Conservation (phyloP, 2,329 filamentous ascomycete species). For the Colletotrichum magnum region DNA sequence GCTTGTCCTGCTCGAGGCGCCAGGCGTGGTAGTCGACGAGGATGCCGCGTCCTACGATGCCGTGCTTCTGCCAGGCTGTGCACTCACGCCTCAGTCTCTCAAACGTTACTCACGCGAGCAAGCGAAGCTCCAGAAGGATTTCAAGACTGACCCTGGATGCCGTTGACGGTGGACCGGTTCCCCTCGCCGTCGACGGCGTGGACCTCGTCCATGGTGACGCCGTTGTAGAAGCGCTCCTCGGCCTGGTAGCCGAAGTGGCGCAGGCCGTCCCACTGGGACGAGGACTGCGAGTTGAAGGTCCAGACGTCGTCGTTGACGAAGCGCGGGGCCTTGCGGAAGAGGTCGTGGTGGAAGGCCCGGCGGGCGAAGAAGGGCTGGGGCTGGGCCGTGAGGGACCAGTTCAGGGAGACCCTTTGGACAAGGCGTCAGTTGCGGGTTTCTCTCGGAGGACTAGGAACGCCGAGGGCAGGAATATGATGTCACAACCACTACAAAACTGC, state of each 20-base stretch:
- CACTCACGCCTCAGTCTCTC: neutral
- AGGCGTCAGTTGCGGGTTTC: neutral
- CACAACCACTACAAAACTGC: neutral
- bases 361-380: slow-evolving; percentile 51
- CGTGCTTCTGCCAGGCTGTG: slow-evolving; percentile 45
- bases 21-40: slow-evolving; percentile 67
- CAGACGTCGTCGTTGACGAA: slow-evolving; percentile 52
- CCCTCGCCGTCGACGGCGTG: slow-evolving; percentile 52
- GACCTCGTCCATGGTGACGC: slow-evolving; percentile 60
- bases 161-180: slow-evolving; percentile 44
- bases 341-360: slow-evolving; percentile 47
- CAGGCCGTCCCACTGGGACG: slow-evolving; percentile 57
- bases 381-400: slow-evolving; percentile 53
- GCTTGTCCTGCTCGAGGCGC: slow-evolving; percentile 52
- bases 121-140: too few species aligned
- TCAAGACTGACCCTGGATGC: slow-evolving; percentile 36
- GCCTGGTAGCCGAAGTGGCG: slow-evolving; percentile 56
- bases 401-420: slow-evolving; percentile 51
- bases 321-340: slow-evolving; percentile 47
- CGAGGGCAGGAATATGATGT: neutral
- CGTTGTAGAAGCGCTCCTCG: slow-evolving; percentile 52
- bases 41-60: slow-evolving; percentile 65
- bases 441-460: neutral
- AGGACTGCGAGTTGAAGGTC: slow-evolving; percentile 54
- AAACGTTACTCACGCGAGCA: too few species aligned